Conservation (phyloP, 192 early-diverging fungal genomes). For the Jimgerdemannia lactiflua region DNA sequence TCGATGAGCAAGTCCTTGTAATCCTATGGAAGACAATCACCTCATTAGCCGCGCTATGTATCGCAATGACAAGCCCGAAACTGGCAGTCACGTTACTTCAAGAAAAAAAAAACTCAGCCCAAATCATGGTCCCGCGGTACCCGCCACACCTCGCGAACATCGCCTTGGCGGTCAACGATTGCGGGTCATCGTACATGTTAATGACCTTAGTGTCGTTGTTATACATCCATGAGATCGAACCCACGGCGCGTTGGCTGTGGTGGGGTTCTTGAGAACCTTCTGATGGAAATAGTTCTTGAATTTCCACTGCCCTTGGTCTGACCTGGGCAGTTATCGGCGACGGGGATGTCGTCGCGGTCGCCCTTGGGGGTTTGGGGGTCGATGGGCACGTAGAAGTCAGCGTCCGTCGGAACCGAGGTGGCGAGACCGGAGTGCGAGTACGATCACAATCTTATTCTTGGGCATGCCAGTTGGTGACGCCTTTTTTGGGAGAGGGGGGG, state of each 20-base stretch:
- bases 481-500: background rate
- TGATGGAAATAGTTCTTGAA: constrained; percentile 19
- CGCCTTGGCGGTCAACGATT: constrained; percentile 11
- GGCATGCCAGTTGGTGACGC: constrained; percentile 41
- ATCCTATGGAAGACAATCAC: too few species aligned
- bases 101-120: background rate
- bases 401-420: background rate
- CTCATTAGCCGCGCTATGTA: too few species aligned
- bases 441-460: constrained; percentile 34
- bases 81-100: too few species aligned
- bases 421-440: constrained; percentile 35
- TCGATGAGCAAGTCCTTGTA: too few species aligned
- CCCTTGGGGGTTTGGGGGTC: constrained; percentile 1
- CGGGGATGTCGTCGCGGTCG: background rate
- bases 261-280: constrained; percentile 16
- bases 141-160: background rate
- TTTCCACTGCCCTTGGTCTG: background rate
- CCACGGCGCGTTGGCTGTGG: constrained; percentile 40
- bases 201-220: constrained; percentile 30
- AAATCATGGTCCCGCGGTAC: background rate
- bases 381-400: constrained; percentile 8
- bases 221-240: constrained; percentile 53
- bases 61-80: too few species aligned
- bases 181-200: constrained; percentile 19
- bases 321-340: background rate